Base-by-base conservation (phyloP, 2,329 filamentous ascomycete genomes). In the Alternaria infectoria region DNA sequence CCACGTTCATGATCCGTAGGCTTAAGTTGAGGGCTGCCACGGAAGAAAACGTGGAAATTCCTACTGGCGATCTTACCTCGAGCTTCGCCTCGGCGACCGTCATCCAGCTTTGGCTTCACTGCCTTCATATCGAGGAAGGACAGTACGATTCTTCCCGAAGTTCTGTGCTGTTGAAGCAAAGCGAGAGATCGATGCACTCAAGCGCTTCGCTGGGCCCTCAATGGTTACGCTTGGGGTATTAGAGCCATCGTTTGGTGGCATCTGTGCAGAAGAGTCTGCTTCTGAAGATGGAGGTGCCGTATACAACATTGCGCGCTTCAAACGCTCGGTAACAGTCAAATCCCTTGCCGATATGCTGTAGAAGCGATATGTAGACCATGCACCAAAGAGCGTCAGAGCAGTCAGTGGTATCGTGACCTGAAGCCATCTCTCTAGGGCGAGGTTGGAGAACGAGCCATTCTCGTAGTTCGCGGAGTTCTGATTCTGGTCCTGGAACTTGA, bases 341-440 rank as follows among this genome's bases (percentile, higher is more conserved):
- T 28, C 25, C 26, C 30, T 50, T 25, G 54, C 32, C 28, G 57
- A 54, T 21, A 23, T 44, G 15, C 61, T 49, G 30, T 59, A 66
- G 25, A 69, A 60, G 25, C 61, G 69, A 30, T 65, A 71, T 11
- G 67, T 68, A 7, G 47, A 49, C 64, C 65, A 74, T 17, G 69
- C 70, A 17, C 59, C 56, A 17, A 65, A 52, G 55, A 72, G 23
- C 36, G 80, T 81, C 0, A 81, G 6, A 3, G 68, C 36, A 3
- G 77, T 81, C 11, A 82, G 59, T 2, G 80, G 80, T n/a, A 81
- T 50, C 3, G 80, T 79, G 4, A 82, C 72, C 51, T 81, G 65
- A 4, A 81, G 60, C 80, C 80, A 82, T 43, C 77, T 65, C 10
- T 63, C 28, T 55, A 82, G 47, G 8, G 79, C 80, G 6, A 70